Evolutionary conservation across 1,284 basidiomycete genomes (phyloP).

Genomic region (Cryptococcus hybrid): DNA sequence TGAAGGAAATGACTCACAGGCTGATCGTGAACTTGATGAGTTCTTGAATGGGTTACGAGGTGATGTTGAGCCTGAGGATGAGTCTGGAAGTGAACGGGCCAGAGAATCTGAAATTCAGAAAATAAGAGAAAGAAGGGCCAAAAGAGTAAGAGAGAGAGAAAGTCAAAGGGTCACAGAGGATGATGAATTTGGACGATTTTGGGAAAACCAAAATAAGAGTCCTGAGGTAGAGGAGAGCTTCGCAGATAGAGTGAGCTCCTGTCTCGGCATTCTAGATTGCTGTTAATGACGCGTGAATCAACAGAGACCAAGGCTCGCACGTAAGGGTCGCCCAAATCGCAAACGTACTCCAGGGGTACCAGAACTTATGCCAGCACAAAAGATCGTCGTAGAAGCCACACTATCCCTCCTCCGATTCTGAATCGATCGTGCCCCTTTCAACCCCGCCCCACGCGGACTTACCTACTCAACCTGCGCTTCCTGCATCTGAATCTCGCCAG

Average conservation of each 20-base stretch:
- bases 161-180: neutral
- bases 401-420: conserved; percentile 1
- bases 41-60: neutral
- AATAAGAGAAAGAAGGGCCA: neutral
- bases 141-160: neutral
- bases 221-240: neutral
- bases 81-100: neutral
- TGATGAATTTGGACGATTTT: neutral
- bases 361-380: conserved; percentile 11
- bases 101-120: neutral
- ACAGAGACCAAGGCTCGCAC: no score
- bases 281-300: no score
- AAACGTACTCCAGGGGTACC: conserved; percentile 8
- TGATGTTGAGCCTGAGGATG: neutral
- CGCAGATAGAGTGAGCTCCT: no score
- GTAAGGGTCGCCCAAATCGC: neutral
- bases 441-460: no score
- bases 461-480: no score
- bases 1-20: neutral
- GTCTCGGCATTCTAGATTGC: no score
- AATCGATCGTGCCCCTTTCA: neutral
- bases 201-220: neutral
- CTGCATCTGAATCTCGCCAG: no score
- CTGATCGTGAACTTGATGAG: neutral
- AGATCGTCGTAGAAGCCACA: neutral